Percentiles rank a stretch among this genome's conserved stretches.
These are phyloP conservation scores for Whalleya microplaca DNA, from an alignment of 2,329 filamentous ascomycete genomes.

Conservation along the genomic window DNA sequence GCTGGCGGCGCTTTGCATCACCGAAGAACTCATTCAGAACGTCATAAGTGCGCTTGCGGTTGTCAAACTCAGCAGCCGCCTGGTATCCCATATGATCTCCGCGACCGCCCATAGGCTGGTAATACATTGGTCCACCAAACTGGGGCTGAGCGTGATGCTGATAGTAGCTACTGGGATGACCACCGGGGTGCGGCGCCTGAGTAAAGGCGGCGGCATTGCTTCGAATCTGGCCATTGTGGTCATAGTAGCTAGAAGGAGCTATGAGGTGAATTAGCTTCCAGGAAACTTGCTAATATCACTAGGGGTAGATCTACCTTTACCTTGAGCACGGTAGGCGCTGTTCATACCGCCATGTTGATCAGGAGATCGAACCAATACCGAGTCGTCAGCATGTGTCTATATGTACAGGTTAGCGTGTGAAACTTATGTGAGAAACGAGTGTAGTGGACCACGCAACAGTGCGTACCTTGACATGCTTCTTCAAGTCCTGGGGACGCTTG, in stretches of 20 bases:
- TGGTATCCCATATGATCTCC: constrained; percentile 68
- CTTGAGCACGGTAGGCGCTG: constrained; percentile 56
- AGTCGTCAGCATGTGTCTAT: constrained; percentile 92
- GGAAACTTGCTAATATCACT: constrained; percentile 33
- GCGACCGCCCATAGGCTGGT: constrained; percentile 63
- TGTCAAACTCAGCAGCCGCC: constrained; percentile 58
- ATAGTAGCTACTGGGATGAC: constrained; percentile 63
- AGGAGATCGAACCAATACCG: constrained; percentile 64
- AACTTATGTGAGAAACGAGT: neutral
- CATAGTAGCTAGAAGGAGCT: constrained; percentile 64
- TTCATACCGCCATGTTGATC: constrained; percentile 56
- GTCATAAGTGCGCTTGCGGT: constrained; percentile 83
- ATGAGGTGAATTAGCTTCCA: constrained; percentile 48
- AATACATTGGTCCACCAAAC: constrained; percentile 77
- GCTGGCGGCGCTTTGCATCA: constrained; percentile 86
- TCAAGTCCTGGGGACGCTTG: constrained; percentile 97
- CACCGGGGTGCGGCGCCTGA: constrained; percentile 52
- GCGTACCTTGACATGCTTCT: constrained; percentile 92
- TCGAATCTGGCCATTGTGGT: constrained; percentile 67
- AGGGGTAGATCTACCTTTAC: constrained; percentile 53
- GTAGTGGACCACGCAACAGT: neutral
- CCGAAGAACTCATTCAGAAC: constrained; percentile 93
- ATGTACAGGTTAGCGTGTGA: constrained; percentile 2
- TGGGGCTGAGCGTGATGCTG: constrained; percentile 53
- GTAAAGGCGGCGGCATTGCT: constrained; percentile 57